These are phyloP conservation scores for Aulographum hederae DNA, from an alignment of 2,329 filamentous ascomycete species.

Conservation along the genomic window DNA sequence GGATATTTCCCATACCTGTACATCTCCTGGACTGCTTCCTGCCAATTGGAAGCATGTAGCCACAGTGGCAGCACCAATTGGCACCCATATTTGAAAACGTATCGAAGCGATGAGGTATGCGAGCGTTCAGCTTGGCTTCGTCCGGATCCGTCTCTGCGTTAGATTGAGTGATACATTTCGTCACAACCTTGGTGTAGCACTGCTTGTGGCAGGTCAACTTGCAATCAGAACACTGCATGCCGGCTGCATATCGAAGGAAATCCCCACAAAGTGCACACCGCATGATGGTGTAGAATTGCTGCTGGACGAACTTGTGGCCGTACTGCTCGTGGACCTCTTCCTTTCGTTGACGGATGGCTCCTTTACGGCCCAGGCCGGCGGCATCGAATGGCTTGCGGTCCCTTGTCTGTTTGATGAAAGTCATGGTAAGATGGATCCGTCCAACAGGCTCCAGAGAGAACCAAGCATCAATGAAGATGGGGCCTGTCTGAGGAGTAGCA, in stretches of 20 bases:
- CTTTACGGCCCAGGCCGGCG: constrained; percentile 84
- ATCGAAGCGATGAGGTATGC: constrained; percentile 92
- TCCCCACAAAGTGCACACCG: constrained; percentile 94
- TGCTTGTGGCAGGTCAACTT: constrained; percentile 99
- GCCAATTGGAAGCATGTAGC: constrained; percentile 85
- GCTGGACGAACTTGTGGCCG: constrained; percentile 95
- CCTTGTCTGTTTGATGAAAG: constrained; percentile 80
- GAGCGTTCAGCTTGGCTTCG: constrained; percentile 98
- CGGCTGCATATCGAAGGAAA: constrained; percentile 94
- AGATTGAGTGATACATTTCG: constrained; percentile 98
- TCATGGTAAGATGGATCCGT: constrained; percentile 76
- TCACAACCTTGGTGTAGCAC: constrained; percentile 91
- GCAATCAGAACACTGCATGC: constrained; percentile 99
- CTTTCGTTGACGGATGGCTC: constrained; percentile 91
- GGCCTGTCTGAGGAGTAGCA: constrained; percentile 30
- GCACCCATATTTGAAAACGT: constrained; percentile 95
- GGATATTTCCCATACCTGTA: constrained; percentile 39
- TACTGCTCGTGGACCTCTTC: constrained; percentile 98
- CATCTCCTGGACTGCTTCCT: constrained; percentile 92
- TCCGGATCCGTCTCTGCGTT: constrained; percentile 97
- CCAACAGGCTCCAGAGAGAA: constrained; percentile 92
- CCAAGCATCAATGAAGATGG: constrained; percentile 68
- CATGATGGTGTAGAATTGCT: constrained; percentile 99
- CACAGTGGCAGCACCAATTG: constrained; percentile 99
- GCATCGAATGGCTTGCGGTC: constrained; percentile 70